A percentile compares a stretch with the other conserved stretches of the same genome.
Conservation (phyloP, 306 rosid genomes). For the Pterocarpus macrocarpus region DNA sequence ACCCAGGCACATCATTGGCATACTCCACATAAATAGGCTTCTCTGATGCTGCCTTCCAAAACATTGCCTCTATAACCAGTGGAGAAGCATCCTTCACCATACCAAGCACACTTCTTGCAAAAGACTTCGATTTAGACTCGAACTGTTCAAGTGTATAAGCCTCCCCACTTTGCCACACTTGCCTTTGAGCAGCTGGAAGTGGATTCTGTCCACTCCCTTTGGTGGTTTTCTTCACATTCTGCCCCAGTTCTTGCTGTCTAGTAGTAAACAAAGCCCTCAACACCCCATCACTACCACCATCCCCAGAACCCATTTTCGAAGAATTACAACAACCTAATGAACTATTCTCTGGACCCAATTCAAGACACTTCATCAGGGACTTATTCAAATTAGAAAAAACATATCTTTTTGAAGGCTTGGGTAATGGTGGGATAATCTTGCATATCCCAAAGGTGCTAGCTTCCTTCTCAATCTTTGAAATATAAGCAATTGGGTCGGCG, state of each 20-base stretch:
- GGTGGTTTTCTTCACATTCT: conserved; percentile 61
- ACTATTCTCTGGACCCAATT: conserved; percentile 59
- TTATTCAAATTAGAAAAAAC: conserved; percentile 82
- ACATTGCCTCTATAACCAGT: conserved; percentile 80
- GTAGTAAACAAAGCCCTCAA: conserved; percentile 88
- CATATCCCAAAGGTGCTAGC: conserved; percentile 92
- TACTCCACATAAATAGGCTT: conserved; percentile 94
- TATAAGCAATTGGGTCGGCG: conserved; percentile 95
- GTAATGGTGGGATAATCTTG: conserved; percentile 93
- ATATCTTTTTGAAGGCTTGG: conserved; percentile 86
- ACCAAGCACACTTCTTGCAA: conserved; percentile 69
- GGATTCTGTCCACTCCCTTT: conserved; percentile 72
- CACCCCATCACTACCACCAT: conserved; percentile 62
- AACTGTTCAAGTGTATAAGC: conserved; percentile 89
- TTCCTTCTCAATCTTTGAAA: conserved; percentile 97
- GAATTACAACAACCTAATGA: conserved; percentile 47
- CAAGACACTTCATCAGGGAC: conserved; percentile 81
- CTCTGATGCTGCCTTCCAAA: conserved; percentile 95
- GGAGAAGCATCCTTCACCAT: conserved; percentile 80
- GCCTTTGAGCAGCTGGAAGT: conserved; percentile 70
- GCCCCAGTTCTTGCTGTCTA: conserved; percentile 95
- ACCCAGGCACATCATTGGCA: conserved; percentile 98
- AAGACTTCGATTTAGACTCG: conserved; percentile 85
- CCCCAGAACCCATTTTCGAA: conserved; percentile 50
- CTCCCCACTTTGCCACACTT: conserved; percentile 99